These are phyloP conservation scores for Sporothrix pallida DNA, from an alignment of 2,329 filamentous ascomycete genomes.

Conservation along the genomic window DNA sequence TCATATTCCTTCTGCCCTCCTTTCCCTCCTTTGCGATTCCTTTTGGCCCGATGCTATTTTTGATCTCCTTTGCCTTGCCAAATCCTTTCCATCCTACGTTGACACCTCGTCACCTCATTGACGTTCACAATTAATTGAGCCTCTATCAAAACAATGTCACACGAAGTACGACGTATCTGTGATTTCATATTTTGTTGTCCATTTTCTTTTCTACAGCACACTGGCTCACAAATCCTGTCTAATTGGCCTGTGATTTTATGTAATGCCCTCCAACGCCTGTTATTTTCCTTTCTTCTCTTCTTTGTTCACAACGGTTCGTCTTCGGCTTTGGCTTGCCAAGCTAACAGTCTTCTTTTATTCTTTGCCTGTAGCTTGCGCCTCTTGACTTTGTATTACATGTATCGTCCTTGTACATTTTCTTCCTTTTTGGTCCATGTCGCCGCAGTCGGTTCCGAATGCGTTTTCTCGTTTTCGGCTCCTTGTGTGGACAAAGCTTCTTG, in stretches of 20 bases:
- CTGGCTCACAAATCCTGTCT: no score
- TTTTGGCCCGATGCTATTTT: not conserved
- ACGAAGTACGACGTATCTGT: no score
- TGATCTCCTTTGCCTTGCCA: not conserved
- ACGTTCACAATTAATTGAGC: no score
- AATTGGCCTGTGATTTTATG: no score
- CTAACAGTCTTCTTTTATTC: not conserved
- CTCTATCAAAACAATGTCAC: no score
- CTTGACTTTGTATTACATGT: no score
- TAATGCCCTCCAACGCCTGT: no score
- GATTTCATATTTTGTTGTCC: no score
- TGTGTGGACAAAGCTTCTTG: not conserved
- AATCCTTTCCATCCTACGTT: not conserved
- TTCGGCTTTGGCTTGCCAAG: not conserved
- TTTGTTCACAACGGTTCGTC: no score
- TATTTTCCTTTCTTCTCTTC: no score
- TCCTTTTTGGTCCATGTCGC: not conserved
- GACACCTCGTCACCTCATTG: not conserved
- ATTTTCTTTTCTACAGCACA: no score
- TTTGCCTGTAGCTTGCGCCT: no score
- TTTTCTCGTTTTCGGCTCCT: not conserved
- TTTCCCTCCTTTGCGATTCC: not conserved
- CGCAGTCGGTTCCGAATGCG: slow-evolving; percentile 11
- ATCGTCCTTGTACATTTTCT: not conserved
- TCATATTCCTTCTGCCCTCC: not conserved